These are phyloP conservation scores for Haematococcus lacustris DNA, from an alignment of 139 green algal genomes.

Conservation along the genomic window DNA sequence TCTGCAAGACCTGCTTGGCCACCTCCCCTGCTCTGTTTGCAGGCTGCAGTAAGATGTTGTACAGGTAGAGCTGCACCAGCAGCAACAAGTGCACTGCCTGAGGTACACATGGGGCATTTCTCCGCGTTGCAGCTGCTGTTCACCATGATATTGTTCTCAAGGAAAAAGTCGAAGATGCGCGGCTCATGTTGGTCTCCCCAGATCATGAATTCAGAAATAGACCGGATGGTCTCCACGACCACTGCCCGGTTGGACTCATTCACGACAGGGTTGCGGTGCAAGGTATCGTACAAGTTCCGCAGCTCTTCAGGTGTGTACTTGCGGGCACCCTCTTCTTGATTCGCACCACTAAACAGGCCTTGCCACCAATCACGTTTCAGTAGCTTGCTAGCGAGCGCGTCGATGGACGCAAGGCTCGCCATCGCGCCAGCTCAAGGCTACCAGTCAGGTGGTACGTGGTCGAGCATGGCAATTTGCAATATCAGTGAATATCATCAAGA, in stretches of 20 bases:
- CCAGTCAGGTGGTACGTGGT: too few relatives aligned
- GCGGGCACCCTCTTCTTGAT: background rate
- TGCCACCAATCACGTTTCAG: background rate
- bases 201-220: conserved; percentile 94
- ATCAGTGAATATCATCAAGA: too few relatives aligned
- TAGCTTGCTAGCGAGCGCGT: background rate
- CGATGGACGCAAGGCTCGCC: too few relatives aligned
- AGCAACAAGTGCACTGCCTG: background rate
- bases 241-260: conserved; percentile 39
- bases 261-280: conserved; percentile 47
- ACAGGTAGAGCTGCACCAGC: conserved; percentile 5
- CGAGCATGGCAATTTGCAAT: too few relatives aligned
- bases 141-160: conserved; percentile 85
- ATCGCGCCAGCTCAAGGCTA: too few relatives aligned
- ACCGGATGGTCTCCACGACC: conserved; percentile 87
- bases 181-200: conserved; percentile 97
- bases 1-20: conserved; percentile 79
- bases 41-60: conserved; percentile 67
- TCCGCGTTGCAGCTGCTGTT: too few relatives aligned
- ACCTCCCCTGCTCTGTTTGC: conserved; percentile 72
- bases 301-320: conserved; percentile 60
- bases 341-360: background rate
- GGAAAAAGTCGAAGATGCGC: conserved; percentile 92
- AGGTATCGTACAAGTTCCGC: conserved; percentile 39
- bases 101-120: too few relatives aligned